Conservation (phyloP, 2,329 filamentous ascomycete genomes). For the Verticillium zaregamsianum region DNA sequence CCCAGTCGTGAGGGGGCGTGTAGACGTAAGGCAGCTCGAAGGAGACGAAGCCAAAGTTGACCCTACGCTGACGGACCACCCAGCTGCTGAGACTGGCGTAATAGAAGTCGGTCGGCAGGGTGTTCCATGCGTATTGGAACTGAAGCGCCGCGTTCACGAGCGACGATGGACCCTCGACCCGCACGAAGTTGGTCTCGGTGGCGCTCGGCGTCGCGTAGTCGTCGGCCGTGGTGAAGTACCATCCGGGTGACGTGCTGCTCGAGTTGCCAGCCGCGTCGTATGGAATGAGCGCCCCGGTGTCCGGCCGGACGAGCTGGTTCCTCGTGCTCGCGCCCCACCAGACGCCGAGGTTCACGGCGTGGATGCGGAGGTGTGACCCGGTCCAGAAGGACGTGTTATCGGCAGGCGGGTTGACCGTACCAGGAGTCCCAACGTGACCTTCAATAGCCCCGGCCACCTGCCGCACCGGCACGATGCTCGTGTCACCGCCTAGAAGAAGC, state of each 20-base stretch:
- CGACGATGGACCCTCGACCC: not conserved
- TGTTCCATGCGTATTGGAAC: not conserved
- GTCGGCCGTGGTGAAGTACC: not conserved
- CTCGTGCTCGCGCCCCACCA: not conserved
- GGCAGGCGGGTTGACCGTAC: not conserved
- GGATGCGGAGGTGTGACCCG: not conserved
- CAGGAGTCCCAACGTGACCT: not conserved
- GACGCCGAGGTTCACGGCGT: not conserved
- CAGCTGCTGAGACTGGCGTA: not conserved
- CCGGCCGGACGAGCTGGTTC: not conserved
- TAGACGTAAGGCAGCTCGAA: not conserved
- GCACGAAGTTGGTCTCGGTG: not conserved
- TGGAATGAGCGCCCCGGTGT: not conserved
- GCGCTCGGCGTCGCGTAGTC: not conserved
- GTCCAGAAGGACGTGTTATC: not conserved
- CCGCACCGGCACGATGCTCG: not conserved
- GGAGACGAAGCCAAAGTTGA: not conserved
- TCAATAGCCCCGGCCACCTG: not conserved
- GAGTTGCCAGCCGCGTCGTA: not conserved
- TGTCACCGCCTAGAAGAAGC: not conserved
- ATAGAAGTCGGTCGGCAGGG: not conserved
- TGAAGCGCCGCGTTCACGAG: not conserved
- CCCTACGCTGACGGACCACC: not conserved
- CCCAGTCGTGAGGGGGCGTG: not conserved
- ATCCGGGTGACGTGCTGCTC: not conserved